Evolutionary conservation across 768 basidiomycete genomes (phyloP).

Genomic region (Polyporus arcularius): DNA sequence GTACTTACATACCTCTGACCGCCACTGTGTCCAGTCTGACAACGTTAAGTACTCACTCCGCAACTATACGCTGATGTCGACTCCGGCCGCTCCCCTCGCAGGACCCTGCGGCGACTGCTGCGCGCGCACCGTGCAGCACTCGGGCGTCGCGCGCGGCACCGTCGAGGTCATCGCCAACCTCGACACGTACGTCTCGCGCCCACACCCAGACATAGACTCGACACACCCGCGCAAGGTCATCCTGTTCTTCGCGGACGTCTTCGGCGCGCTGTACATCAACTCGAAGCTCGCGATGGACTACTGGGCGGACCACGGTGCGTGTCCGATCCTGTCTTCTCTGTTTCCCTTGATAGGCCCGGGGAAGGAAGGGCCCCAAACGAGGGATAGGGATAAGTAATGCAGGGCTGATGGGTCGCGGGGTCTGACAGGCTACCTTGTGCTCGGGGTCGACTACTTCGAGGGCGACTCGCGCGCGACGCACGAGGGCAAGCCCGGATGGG

Average conservation of each 20-base stretch:
- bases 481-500: slow-evolving; percentile 31
- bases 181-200: slow-evolving; percentile 56
- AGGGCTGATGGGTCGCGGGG: background rate
- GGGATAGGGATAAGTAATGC: background rate
- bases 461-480: slow-evolving; percentile 51
- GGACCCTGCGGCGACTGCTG: background rate
- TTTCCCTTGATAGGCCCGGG: background rate
- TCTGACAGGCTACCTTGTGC: slow-evolving; percentile 53
- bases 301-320: slow-evolving; percentile 57
- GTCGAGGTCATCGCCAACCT: slow-evolving; percentile 43
- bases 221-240: slow-evolving; percentile 42
- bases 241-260: slow-evolving; percentile 61
- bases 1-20: too few species aligned
- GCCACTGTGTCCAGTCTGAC: too few species aligned
- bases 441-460: slow-evolving; percentile 66
- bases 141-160: slow-evolving; percentile 35
- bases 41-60: too few species aligned
- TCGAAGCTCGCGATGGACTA: slow-evolving; percentile 63
- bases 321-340: background rate
- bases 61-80: background rate
- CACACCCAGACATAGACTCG: slow-evolving; percentile 30
- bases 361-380: background rate
- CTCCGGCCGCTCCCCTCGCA: background rate
- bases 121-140: background rate
- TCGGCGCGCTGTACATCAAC: slow-evolving; percentile 59